Evolutionary conservation across 2,329 filamentous ascomycete species (phyloP).

Genomic region (Lizonia empirigonia): DNA sequence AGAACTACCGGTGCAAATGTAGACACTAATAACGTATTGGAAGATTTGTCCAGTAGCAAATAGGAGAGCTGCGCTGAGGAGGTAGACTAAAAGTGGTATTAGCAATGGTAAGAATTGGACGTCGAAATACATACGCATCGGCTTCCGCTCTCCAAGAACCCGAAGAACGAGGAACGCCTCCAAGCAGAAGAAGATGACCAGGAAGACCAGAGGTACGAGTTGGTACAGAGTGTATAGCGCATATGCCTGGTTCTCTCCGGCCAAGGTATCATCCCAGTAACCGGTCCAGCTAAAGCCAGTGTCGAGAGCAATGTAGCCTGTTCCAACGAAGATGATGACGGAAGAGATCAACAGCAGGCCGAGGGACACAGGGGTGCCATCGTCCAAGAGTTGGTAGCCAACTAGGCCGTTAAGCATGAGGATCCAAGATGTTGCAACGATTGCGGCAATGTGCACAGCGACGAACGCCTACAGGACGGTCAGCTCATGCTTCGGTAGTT

Average conservation of each 20-base stretch:
- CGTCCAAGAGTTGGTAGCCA: slow-evolving; percentile 91
- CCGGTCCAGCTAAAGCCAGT: slow-evolving; percentile 86
- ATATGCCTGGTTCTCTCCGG: slow-evolving; percentile 68
- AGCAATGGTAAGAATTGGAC: slow-evolving; percentile 13
- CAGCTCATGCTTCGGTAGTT: slow-evolving; percentile 1
- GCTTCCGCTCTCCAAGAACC: slow-evolving; percentile 83
- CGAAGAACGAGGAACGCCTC: slow-evolving; percentile 83
- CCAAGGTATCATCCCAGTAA: slow-evolving; percentile 66
- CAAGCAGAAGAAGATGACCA: slow-evolving; percentile 84
- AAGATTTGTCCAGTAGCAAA: slow-evolving; percentile 95
- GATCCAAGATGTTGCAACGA: slow-evolving; percentile 87
- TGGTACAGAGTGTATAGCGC: slow-evolving; percentile 94
- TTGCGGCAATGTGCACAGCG: slow-evolving; percentile 86
- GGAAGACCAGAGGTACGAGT: slow-evolving; percentile 83
- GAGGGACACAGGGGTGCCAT: slow-evolving; percentile 85
- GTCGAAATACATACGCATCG: slow-evolving; percentile 71
- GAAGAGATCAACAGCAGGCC: slow-evolving; percentile 76
- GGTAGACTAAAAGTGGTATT: slow-evolving; percentile 64
- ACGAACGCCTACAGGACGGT: slow-evolving; percentile 71
- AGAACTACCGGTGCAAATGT: slow-evolving; percentile 82
- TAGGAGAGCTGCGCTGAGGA: slow-evolving; percentile 73
- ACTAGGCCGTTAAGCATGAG: slow-evolving; percentile 90
- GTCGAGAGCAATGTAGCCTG: slow-evolving; percentile 93
- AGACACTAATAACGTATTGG: slow-evolving; percentile 89
- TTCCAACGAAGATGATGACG: slow-evolving; percentile 77